These are phyloP conservation scores for Debaryomyces prosopidis DNA, from an alignment of 805 yeast species.

Conservation along the genomic window DNA sequence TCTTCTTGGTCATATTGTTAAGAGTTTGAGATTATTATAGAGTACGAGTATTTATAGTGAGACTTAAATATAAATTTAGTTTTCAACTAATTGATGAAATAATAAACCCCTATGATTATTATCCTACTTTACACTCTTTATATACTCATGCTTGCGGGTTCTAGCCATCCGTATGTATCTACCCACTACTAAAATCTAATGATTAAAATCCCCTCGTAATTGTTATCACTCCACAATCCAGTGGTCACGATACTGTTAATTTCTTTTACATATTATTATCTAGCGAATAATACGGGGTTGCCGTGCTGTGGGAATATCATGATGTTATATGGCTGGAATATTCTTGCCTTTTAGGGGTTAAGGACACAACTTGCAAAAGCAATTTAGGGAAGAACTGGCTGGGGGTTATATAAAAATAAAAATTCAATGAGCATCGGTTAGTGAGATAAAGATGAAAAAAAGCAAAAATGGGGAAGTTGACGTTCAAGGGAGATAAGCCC, in stretches of 20 bases:
- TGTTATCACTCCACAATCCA: constrained; percentile 1
- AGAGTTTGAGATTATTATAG: not conserved
- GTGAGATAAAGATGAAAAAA: not conserved
- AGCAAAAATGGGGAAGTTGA: constrained; percentile 12
- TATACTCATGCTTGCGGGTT: not conserved
- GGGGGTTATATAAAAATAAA: not conserved
- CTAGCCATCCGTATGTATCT: not conserved
- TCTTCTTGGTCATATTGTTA: constrained; percentile 29
- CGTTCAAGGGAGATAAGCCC: constrained; percentile 12
- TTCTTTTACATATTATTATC: not conserved
- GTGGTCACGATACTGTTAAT: constrained; percentile 1
- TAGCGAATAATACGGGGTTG: too few species aligned
- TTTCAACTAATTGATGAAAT: not conserved
- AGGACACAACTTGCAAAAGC: too few species aligned
- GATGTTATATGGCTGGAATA: too few species aligned
- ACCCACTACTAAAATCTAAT: not conserved
- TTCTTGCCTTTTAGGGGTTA: too few species aligned
- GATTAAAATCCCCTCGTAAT: constrained; percentile 1
- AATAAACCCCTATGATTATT: not conserved
- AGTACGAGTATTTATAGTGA: too few species aligned
- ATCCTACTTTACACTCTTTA: too few species aligned
- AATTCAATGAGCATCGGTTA: constrained; percentile 2
- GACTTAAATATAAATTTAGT: not conserved
- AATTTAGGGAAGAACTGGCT: too few species aligned
- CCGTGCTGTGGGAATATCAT: too few species aligned